Evolutionary conservation across 1,284 basidiomycete species (phyloP).

Genomic region (Cerrena zonata): DNA sequence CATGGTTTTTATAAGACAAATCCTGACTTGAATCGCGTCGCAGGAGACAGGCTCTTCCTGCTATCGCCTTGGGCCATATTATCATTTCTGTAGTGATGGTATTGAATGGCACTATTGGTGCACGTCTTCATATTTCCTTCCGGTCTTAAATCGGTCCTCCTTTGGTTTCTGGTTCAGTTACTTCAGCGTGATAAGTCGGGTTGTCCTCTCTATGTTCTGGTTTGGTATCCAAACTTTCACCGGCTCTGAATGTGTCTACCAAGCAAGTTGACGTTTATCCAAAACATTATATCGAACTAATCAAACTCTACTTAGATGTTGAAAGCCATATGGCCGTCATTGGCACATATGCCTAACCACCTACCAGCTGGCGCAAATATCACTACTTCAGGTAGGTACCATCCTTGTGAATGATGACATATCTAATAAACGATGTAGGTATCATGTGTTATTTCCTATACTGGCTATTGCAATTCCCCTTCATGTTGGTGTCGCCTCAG

Average conservation of each 20-base stretch:
- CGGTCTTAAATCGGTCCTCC: slow-evolving; percentile 68
- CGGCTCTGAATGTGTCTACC: slow-evolving; percentile 60
- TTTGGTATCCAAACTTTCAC: slow-evolving; percentile 57
- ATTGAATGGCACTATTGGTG: slow-evolving; percentile 68
- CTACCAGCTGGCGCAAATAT: slow-evolving; percentile 56
- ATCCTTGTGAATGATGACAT: not conserved
- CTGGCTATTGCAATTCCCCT: slow-evolving; percentile 68
- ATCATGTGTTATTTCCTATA: slow-evolving; percentile 77
- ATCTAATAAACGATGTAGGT: slow-evolving; percentile 25
- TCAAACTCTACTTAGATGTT: slow-evolving; percentile 44
- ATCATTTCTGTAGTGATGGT: slow-evolving; percentile 55
- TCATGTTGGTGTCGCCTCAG: slow-evolving; percentile 72
- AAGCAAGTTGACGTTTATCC: slow-evolving; percentile 29
- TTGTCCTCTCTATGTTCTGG: slow-evolving; percentile 76
- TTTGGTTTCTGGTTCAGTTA: slow-evolving; percentile 79
- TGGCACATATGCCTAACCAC: slow-evolving; percentile 57
- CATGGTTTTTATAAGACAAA: slow-evolving; percentile 1
- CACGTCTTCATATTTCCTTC: slow-evolving; percentile 66
- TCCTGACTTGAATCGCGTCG: not conserved
- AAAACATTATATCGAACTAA: not conserved
- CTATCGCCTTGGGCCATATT: slow-evolving; percentile 57
- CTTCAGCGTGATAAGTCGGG: slow-evolving; percentile 69
- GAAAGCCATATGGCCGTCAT: slow-evolving; percentile 74
- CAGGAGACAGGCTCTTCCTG: slow-evolving; percentile 57
- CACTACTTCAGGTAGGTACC: slow-evolving; percentile 48